Evolutionary conservation across 129 eudicot species (phyloP).

Genomic region (Escallonia herrerae): DNA sequence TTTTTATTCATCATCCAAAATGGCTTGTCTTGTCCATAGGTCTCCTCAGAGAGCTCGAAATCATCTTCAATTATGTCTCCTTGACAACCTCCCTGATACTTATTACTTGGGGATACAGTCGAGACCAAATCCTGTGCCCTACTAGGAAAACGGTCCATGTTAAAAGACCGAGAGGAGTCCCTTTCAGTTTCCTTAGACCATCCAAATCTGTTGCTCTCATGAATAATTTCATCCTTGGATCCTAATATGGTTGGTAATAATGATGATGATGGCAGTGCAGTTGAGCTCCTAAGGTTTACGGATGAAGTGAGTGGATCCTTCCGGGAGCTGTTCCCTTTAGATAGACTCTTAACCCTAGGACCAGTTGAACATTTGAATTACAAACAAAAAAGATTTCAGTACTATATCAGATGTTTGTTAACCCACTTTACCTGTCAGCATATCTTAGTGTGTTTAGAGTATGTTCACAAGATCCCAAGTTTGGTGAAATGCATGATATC

Average conservation of each 20-base stretch:
- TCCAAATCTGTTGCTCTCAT: too few species aligned
- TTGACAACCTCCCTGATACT: conserved; percentile 19
- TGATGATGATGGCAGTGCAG: conserved; percentile 29
- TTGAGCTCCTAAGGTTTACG: conserved; percentile 34
- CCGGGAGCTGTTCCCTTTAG: conserved; percentile 52
- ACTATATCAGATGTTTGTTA: neutral
- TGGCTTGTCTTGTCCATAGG: conserved; percentile 15
- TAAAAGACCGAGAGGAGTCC: conserved; percentile 24
- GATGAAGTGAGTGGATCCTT: conserved; percentile 43
- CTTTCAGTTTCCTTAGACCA: conserved; percentile 16
- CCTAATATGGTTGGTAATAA: conserved; percentile 16
- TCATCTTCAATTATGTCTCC: conserved; percentile 37
- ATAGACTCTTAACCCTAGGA: conserved; percentile 66
- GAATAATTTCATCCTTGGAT: conserved; percentile 8
- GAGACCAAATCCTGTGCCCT: conserved; percentile 21
- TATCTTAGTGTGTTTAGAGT: conserved; percentile 67
- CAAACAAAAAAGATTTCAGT: neutral
- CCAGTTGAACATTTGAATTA: conserved; percentile 2
- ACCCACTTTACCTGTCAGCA: conserved; percentile 46
- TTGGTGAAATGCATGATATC: conserved; percentile 81
- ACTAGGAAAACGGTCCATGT: conserved; percentile 32
- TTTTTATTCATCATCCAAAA: conserved; percentile 2
- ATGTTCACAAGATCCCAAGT: conserved; percentile 71
- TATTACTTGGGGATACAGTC: conserved; percentile 19
- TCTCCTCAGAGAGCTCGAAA: conserved; percentile 29